These are phyloP conservation scores for Quercus engelmannii DNA, from an alignment of 306 rosid species.

Conservation along the genomic window DNA sequence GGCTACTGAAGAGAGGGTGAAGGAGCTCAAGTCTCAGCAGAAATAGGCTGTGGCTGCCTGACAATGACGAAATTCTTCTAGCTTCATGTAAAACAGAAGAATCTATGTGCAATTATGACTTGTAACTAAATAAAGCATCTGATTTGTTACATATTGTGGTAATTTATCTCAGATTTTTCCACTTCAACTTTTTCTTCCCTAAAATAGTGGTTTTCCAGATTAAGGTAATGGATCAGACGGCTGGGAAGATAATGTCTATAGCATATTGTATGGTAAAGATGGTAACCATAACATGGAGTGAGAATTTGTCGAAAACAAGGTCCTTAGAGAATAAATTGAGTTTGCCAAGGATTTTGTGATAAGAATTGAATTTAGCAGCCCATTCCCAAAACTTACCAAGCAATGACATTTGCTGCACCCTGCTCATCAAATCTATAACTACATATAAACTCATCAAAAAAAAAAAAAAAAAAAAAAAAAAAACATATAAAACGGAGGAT, in stretches of 20 bases:
- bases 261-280: background rate
- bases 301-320: background rate
- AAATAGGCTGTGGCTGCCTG: constrained; percentile 34
- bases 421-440: no score
- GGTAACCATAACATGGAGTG: background rate
- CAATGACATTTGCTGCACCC: no score
- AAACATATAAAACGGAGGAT: no score
- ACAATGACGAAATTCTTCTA: constrained; percentile 8
- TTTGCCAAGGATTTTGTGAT: background rate
- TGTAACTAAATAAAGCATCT: background rate
- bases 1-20: constrained; percentile 70
- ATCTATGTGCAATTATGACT: background rate
- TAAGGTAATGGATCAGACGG: background rate
- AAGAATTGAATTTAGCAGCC: background rate
- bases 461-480: no score
- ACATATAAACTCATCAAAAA: no score
- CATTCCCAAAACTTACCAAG: no score
- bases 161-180: background rate
- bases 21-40: constrained; percentile 73
- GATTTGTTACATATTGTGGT: background rate
- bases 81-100: constrained; percentile 10
- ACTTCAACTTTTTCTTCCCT: background rate
- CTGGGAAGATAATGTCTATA: background rate
- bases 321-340: background rate
- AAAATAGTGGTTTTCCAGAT: background rate